phyloP scores from a whole-genome alignment of 495 filamentous ascomycete genomes.

The Podospora pseudocomata region DNA sequence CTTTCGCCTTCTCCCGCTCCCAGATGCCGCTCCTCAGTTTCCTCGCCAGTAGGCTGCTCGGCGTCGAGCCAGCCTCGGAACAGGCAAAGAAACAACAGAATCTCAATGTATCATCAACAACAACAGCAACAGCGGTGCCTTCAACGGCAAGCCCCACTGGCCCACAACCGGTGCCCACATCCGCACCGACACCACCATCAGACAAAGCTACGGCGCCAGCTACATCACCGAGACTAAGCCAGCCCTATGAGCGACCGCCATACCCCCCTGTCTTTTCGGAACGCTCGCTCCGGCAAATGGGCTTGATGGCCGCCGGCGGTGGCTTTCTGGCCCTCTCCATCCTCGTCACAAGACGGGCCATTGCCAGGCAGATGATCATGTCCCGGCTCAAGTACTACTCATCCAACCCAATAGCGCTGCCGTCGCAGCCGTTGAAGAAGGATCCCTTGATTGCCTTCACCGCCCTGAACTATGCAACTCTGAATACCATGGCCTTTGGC shows the following conservation, averaged over 20 bases:
- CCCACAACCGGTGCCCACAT: background rate
- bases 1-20: too few species aligned
- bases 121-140: background rate
- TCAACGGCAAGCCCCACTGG: constrained; percentile 1
- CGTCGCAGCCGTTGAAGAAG: background rate
- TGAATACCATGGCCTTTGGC: constrained; percentile 68
- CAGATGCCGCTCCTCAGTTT: background rate
- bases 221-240: background rate
- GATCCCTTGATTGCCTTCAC: constrained; percentile 66
- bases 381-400: constrained; percentile 64
- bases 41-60: background rate
- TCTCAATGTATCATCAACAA: background rate
- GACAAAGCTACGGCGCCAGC: background rate
- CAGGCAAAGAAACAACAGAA: background rate
- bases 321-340: constrained; percentile 68
- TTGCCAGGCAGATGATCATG: constrained; percentile 50
- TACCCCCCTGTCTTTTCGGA: constrained; percentile 18
- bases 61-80: background rate
- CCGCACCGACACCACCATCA: constrained; percentile 1
- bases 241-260: constrained; percentile 2
- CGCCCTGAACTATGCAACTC: constrained; percentile 76
- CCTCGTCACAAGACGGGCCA: constrained; percentile 65
- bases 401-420: constrained; percentile 42
- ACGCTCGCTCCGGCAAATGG: constrained; percentile 26
- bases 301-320: constrained; percentile 61